Base-by-base conservation (phyloP, 2,329 filamentous ascomycete genomes). In the Aspergillus quadricinctus region DNA sequence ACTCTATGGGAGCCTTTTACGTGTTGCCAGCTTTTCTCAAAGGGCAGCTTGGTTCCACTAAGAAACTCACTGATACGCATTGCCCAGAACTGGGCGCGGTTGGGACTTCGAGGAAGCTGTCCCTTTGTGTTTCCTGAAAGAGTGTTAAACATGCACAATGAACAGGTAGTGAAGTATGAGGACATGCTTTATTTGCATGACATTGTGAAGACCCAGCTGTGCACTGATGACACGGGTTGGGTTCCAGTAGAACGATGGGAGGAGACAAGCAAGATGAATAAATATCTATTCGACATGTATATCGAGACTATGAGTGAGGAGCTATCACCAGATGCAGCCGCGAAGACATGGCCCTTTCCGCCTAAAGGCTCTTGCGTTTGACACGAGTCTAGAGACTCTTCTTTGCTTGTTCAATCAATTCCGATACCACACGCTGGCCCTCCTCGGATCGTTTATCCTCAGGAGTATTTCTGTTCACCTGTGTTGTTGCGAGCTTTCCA, bases 331-430 rank as follows among this genome's bases (percentile, higher is more conserved):
- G 54, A 63, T 25, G 56, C 28, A 40, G 65, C 62, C 11, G 21
- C 54, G n/a, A 59, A 57, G 48, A 56, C 27, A n/a, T 66, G 64
- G 64, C 64, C 64, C 4, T 67, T 67, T 55, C 62, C 61, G n/a
- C 62, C 57, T 3, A 2, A 23, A 35, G n/a, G 10, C 7, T 9
- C 3, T 14, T 31, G 29, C 29, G 5, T 14, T 14, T 11, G 29
- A 31, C 31, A 17, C 4, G 11, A 11, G 11, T 14, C 31, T 35
- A 17, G 4, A 17, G 4, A 6, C 4, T 17, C 4, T 35, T 14
- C 28, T 17, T 14, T 35, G 3, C 11, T 35, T 17, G 31, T 14
- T 17, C 31, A 31, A 23, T 3, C 23, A 23, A n/a, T n/a, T n/a
- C n/a, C n/a, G n/a, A n/a, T n/a, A n/a, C n/a, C n/a, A n/a, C n/a